Base-by-base conservation (phyloP, 2,329 filamentous ascomycete species). In the Penicillium sp. region DNA sequence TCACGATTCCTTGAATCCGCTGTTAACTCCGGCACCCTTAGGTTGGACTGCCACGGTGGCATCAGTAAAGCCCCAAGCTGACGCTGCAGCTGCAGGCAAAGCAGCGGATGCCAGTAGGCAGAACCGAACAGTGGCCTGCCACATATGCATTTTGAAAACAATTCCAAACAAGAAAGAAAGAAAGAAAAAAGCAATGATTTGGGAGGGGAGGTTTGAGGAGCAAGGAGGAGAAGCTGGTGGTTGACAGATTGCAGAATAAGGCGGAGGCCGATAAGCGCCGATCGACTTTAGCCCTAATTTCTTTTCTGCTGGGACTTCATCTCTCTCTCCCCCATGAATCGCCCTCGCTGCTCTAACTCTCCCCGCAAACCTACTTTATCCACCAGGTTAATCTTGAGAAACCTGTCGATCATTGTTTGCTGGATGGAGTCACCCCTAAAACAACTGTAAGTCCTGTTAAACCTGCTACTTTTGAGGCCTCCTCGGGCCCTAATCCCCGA, bases 11-110 rank as follows among this genome's bases (percentile, higher is more conserved):
- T 87, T 88, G 55, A 79, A 59, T 26, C 72, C 75, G 47, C 70
- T 67, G 31, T 76, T 83, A 50, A 84, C 79, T 42, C 83, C 84
- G 62, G 83, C 78, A 63, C 84, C 84, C 77, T 88, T 88, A 67
- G 76, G 75, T 66, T 82, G 78, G 65, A 88, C 76, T 56, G 83
- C 80, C 71, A 88, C 76, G 59, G 83, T 85, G 68, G 83, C 86
- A 82, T 88, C 86, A 69, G 83, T 78, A 72, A 87, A 88, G 42
- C 82, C 80, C 86, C 86, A 88, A 21, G 79, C 78, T 29, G 80
- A 78, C 55, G 79, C 81, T 27, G 83, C 83, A 33, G 67, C 69
- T 43, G 68, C 67, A n/a, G 71, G 70, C 46, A 73, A 60, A 31
- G 74, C 66, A 31, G 69, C 67, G 7, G 72, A 71, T 19, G 69